These are phyloP conservation scores for Chaetoceros tenuissimus DNA, from an alignment of 108 stramenopile genomes.

Conservation along the genomic window DNA sequence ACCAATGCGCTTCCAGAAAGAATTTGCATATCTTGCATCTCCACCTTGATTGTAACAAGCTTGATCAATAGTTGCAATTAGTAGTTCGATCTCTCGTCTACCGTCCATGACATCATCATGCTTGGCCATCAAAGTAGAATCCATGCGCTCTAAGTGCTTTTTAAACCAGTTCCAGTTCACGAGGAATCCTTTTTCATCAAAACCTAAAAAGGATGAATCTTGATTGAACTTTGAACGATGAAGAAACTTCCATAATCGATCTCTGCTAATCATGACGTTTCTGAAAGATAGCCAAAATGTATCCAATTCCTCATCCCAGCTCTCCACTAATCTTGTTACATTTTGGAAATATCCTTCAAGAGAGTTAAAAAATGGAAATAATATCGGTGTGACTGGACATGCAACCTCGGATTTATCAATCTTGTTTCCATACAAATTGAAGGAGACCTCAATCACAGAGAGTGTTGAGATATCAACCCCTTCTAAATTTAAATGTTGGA, in stretches of 20 bases:
- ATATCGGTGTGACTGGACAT: conserved; percentile 58
- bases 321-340: background rate
- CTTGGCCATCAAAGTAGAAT: too few species aligned
- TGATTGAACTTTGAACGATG: conserved; percentile 11
- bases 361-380: conserved; percentile 52
- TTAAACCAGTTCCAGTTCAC: conserved; percentile 74
- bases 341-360: conserved; percentile 28
- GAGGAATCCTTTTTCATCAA: conserved; percentile 56
- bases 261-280: conserved; percentile 27
- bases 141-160: too few species aligned
- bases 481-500: too few species aligned
- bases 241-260: conserved; percentile 60
- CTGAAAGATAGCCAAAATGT: background rate
- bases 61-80: conserved; percentile 38
- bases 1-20: conserved; percentile 65
- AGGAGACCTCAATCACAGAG: conserved; percentile 58
- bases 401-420: conserved; percentile 37
- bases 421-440: conserved; percentile 33
- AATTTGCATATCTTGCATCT: conserved; percentile 10
- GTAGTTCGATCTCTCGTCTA: too few species aligned
- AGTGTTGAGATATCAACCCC: conserved; percentile 6
- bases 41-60: conserved; percentile 32
- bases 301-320: background rate
- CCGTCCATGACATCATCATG: too few species aligned
- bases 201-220: conserved; percentile 17